phyloP scores from a whole-genome alignment of 805 yeast species.

The Starmerella powellii region DNA sequence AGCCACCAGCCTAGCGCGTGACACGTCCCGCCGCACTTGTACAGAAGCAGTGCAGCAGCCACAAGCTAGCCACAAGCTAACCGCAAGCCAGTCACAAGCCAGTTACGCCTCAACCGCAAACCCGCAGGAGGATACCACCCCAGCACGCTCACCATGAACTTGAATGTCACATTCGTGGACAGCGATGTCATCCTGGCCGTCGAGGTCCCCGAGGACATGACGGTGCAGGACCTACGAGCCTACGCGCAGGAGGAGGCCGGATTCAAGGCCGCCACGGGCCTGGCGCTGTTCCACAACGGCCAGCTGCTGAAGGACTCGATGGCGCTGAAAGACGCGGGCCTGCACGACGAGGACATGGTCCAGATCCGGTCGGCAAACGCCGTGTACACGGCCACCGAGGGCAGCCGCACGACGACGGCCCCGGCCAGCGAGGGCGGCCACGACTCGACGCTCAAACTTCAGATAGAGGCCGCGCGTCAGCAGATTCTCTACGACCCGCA shows the following conservation, averaged over 20 bases:
- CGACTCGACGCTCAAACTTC: conserved; percentile 8
- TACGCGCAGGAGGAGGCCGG: conserved; percentile 59
- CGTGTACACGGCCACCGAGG: neutral
- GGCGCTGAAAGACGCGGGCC: conserved; percentile 37
- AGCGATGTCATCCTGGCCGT: conserved; percentile 41
- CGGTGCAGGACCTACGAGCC: conserved; percentile 57
- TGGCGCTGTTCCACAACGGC: conserved; percentile 41
- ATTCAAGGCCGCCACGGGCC: conserved; percentile 34
- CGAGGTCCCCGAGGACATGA: conserved; percentile 55
- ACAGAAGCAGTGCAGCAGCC: too few species aligned
- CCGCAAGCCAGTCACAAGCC: too few species aligned
- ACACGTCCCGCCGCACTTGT: too few species aligned
- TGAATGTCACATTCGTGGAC: conserved; percentile 40
- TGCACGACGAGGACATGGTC: conserved; percentile 50
- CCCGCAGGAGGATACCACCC: too few species aligned
- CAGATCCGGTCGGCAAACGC: conserved; percentile 7
- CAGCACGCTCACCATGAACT: too few species aligned
- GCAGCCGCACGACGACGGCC: neutral
- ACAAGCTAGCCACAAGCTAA: too few species aligned
- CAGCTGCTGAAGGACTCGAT: conserved; percentile 30
- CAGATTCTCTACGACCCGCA: conserved; percentile 29
- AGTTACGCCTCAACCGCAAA: too few species aligned
- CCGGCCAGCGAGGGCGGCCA: neutral
- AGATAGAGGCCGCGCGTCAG: conserved; percentile 28
- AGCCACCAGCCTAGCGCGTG: too few species aligned